Conservation (phyloP, 179 eudicot genomes). For the Heliamphora pulchella region DNA sequence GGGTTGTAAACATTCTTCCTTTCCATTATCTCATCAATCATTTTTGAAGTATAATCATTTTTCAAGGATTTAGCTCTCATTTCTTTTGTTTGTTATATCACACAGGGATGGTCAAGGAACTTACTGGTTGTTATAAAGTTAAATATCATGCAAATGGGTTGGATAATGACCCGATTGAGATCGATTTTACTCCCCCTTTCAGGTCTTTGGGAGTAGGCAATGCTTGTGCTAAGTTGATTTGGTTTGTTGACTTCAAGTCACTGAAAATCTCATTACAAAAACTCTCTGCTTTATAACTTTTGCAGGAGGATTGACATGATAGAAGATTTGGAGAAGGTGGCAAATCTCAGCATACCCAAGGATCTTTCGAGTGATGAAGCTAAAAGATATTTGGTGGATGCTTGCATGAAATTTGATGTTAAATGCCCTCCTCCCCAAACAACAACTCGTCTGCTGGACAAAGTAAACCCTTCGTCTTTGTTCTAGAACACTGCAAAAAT, state of each 20-base stretch:
- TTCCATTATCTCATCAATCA: neutral
- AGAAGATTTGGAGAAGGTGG: conserved; percentile 74
- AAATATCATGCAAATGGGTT: conserved; percentile 84
- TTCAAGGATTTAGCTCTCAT: neutral
- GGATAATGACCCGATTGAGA: conserved; percentile 79
- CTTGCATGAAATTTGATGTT: conserved; percentile 65
- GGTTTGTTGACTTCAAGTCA: neutral
- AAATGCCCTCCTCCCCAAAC: conserved; percentile 97
- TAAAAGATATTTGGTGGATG: conserved; percentile 62
- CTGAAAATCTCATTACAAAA: neutral
- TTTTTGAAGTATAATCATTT: neutral
- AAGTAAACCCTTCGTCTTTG: conserved; percentile 35
- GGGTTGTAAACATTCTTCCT: neutral
- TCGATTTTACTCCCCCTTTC: conserved; percentile 98
- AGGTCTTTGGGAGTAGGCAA: conserved; percentile 39
- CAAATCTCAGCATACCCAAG: conserved; percentile 77
- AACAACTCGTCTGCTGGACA: conserved; percentile 75
- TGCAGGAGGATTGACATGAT: conserved; percentile 93
- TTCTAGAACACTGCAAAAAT: too few species aligned
- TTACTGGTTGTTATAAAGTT: conserved; percentile 78
- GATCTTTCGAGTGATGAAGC: conserved; percentile 75
- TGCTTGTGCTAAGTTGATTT: neutral
- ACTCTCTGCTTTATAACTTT: neutral
- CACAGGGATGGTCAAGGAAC: conserved; percentile 88
- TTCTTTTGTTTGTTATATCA: conserved; percentile 9